Percentiles rank a stretch among this genome's conserved stretches.
Conservation (phyloP, 345 rosid genomes). For the rapeseed (Brassica napus) region DNA sequence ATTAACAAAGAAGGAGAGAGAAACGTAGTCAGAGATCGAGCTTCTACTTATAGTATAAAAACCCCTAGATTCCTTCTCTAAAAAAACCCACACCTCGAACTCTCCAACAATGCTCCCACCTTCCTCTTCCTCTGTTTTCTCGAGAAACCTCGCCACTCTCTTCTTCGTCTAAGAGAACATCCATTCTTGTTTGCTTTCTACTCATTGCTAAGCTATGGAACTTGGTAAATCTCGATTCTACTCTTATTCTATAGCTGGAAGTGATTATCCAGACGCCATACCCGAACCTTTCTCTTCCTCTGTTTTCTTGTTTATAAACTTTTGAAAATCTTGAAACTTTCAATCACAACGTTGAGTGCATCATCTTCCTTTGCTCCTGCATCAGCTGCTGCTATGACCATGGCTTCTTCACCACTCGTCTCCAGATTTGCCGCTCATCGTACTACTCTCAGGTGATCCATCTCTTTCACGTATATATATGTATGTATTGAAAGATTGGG, state of each 20-base stretch:
- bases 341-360: slow-evolving; percentile 38
- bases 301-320: slow-evolving; percentile 25
- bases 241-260: slow-evolving; percentile 43
- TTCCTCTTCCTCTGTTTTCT: slow-evolving; percentile 31
- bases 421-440: slow-evolving; percentile 26
- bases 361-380: slow-evolving; percentile 34
- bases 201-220: slow-evolving; percentile 49
- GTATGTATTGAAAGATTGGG: slow-evolving; percentile 11
- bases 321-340: not conserved
- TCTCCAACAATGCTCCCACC: slow-evolving; percentile 36
- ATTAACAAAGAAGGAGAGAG: slow-evolving; percentile 12
- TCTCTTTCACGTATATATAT: slow-evolving; percentile 5
- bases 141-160: slow-evolving; percentile 13
- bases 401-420: slow-evolving; percentile 35
- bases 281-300: slow-evolving; percentile 29
- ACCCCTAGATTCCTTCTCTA: slow-evolving; percentile 20
- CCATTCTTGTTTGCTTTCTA: not conserved
- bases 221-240: slow-evolving; percentile 48
- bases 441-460: slow-evolving; percentile 42
- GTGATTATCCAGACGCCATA: slow-evolving; percentile 48
- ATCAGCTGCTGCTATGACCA: slow-evolving; percentile 37
- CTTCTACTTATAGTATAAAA: slow-evolving; percentile 19
- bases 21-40: slow-evolving; percentile 21
- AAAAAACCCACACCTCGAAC: slow-evolving; percentile 20
- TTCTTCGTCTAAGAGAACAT: not conserved